Evolutionary conservation across 176 grass and related monocot species (phyloP).

Genomic region (Thalia dealbata): DNA sequence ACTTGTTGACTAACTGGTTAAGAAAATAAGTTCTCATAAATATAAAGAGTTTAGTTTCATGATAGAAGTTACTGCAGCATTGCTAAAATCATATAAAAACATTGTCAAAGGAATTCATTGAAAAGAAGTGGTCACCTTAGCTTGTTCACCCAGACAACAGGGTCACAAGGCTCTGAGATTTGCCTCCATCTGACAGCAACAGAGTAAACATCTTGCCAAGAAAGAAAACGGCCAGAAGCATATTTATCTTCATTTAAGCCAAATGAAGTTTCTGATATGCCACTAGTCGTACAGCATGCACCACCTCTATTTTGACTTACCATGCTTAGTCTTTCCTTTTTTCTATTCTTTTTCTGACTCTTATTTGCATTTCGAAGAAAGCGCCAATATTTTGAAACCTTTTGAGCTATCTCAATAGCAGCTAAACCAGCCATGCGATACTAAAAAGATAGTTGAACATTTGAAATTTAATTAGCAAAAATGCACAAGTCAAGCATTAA

Average conservation of each 20-base stretch:
- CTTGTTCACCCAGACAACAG: slow-evolving; percentile 98
- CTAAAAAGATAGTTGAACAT: slow-evolving; percentile 31
- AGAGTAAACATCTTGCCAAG: slow-evolving; percentile 92
- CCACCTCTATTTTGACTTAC: slow-evolving; percentile 72
- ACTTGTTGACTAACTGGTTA: not conserved
- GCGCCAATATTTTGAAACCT: slow-evolving; percentile 88
- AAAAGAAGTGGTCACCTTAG: slow-evolving; percentile 43
- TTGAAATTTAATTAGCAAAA: slow-evolving; percentile 1
- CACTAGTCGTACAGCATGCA: slow-evolving; percentile 58
- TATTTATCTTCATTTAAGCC: slow-evolving; percentile 58
- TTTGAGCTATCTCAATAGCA: slow-evolving; percentile 96
- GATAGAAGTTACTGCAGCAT: not conserved
- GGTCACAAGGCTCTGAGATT: slow-evolving; percentile 96
- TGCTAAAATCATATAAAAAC: not conserved
- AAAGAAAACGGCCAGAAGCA: slow-evolving; percentile 48
- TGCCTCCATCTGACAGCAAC: slow-evolving; percentile 94
- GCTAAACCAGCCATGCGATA: slow-evolving; percentile 92
- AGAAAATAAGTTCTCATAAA: too few relatives aligned
- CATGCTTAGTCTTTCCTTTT: slow-evolving; percentile 68
- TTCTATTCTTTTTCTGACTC: slow-evolving; percentile 52
- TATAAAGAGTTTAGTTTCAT: not conserved
- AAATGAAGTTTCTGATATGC: slow-evolving; percentile 38
- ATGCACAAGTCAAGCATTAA: not conserved
- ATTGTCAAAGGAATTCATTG: not conserved
- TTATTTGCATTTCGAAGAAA: slow-evolving; percentile 73